These are phyloP conservation scores for Amanita pseudoporphyria DNA, from an alignment of 768 basidiomycete genomes.

Conservation along the genomic window DNA sequence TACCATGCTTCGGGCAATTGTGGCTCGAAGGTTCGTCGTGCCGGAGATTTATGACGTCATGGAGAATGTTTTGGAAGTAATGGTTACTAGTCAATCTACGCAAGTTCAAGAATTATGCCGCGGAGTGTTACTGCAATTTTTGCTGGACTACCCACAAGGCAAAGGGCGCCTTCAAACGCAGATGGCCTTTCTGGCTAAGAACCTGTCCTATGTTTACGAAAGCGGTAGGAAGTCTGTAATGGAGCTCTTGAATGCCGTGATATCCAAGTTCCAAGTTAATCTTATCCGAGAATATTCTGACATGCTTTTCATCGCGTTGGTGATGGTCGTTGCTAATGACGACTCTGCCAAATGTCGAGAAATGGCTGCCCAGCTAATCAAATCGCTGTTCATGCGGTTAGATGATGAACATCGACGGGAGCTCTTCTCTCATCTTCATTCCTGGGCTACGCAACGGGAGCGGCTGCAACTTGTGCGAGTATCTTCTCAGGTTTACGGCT, in stretches of 20 bases:
- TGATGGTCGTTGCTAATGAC: conserved; percentile 93
- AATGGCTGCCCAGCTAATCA: conserved; percentile 79
- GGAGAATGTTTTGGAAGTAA: conserved; percentile 83
- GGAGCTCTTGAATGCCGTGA: conserved; percentile 79
- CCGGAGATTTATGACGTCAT: conserved; percentile 97
- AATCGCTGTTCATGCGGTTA: conserved; percentile 61
- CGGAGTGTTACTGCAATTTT: conserved; percentile 82
- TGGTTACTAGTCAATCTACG: conserved; percentile 88
- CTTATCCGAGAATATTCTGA: conserved; percentile 77
- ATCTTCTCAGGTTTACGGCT: conserved; percentile 73
- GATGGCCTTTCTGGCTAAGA: conserved; percentile 88
- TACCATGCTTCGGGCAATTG: conserved; percentile 80
- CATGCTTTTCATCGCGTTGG: conserved; percentile 82
- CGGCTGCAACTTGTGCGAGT: conserved; percentile 61
- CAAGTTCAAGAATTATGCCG: conserved; percentile 91
- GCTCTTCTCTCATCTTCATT: conserved; percentile 62
- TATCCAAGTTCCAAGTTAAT: conserved; percentile 72
- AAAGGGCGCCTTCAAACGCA: conserved; percentile 80
- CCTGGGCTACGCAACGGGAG: conserved; percentile 62
- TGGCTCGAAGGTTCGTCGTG: conserved; percentile 84
- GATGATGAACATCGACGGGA: conserved; percentile 45
- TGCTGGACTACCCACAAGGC: conserved; percentile 96
- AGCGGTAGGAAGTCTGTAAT: conserved; percentile 90
- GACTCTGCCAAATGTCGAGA: conserved; percentile 83
- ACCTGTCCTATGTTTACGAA: conserved; percentile 84